A percentile compares a stretch with the other conserved stretches of the same genome.
Evolutionary conservation across 148 eudicot genomes (phyloP).

Genomic region (Silene conica): DNA sequence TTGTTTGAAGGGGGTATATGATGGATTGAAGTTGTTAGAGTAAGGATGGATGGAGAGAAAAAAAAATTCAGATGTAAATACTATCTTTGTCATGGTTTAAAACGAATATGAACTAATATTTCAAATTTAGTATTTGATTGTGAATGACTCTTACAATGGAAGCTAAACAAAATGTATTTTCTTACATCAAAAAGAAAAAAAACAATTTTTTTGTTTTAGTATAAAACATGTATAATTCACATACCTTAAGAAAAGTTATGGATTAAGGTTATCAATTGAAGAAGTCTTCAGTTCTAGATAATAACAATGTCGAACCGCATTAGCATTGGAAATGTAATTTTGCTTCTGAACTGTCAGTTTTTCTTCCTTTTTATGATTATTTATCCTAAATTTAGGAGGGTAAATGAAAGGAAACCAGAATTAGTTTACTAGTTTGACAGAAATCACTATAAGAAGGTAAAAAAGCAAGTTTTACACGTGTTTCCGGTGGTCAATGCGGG

Average conservation of each 20-base stretch:
- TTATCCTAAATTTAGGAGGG: background rate
- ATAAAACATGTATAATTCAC: background rate
- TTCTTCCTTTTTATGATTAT: background rate
- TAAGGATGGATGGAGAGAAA: background rate
- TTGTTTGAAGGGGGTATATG: background rate
- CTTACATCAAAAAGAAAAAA: background rate
- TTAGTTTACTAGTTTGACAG: too few species aligned
- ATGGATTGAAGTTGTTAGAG: constrained; percentile 1
- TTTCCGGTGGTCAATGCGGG: too few species aligned
- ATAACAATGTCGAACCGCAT: background rate
- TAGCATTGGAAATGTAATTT: background rate
- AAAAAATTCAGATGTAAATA: background rate
- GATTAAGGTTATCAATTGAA: background rate
- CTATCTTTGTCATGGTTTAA: background rate
- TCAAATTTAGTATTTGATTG: constrained; percentile 1
- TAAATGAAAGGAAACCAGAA: too few species aligned
- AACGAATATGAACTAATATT: background rate
- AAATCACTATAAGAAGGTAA: too few species aligned
- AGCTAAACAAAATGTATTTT: background rate
- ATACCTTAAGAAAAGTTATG: background rate
- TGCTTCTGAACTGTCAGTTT: background rate
- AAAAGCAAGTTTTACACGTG: too few species aligned
- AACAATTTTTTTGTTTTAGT: background rate
- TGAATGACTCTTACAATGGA: background rate
- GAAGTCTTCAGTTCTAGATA: background rate